Evolutionary conservation across 2,329 filamentous ascomycete genomes (phyloP).

Genomic region (Bimuria novae-zelandiae): DNA sequence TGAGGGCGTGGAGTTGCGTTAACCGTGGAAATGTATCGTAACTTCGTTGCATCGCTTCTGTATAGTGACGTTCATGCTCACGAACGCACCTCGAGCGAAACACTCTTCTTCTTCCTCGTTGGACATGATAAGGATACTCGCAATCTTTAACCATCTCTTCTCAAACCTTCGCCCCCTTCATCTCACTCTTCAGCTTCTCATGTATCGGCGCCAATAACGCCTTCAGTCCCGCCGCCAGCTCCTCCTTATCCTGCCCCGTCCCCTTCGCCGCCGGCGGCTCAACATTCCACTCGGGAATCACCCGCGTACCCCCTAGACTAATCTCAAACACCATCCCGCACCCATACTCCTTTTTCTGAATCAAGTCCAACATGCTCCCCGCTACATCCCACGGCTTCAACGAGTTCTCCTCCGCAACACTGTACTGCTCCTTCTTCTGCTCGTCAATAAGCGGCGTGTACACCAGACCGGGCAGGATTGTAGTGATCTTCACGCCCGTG

Average conservation of each 20-base stretch:
- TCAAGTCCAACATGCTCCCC: conserved; percentile 22
- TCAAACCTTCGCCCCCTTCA: conserved; percentile 15
- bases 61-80: too few species aligned
- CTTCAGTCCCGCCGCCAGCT: conserved; percentile 16
- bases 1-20: too few species aligned
- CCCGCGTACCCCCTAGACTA: conserved; percentile 21
- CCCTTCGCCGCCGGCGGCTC: conserved; percentile 24
- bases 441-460: conserved; percentile 32
- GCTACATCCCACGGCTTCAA: conserved; percentile 31
- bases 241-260: conserved; percentile 24
- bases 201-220: conserved; percentile 30
- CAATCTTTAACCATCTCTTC: too few species aligned
- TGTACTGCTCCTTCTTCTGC: conserved; percentile 29
- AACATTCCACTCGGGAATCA: conserved; percentile 37
- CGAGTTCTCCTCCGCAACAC: conserved; percentile 12
- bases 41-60: too few species aligned
- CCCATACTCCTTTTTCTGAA: conserved; percentile 35
- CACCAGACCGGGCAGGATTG: conserved; percentile 33
- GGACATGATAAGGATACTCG: too few species aligned
- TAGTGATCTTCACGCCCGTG: conserved; percentile 37
- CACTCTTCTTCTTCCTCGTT: too few species aligned
- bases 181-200: conserved; percentile 22
- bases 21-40: too few species aligned
- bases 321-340: conserved; percentile 34
- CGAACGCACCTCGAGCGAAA: too few species aligned